Evolutionary conservation across 2,329 filamentous ascomycete species (phyloP), one percentile per base, ranked within the genome.

Genomic region (Trichoderma endophyticum): DNA sequence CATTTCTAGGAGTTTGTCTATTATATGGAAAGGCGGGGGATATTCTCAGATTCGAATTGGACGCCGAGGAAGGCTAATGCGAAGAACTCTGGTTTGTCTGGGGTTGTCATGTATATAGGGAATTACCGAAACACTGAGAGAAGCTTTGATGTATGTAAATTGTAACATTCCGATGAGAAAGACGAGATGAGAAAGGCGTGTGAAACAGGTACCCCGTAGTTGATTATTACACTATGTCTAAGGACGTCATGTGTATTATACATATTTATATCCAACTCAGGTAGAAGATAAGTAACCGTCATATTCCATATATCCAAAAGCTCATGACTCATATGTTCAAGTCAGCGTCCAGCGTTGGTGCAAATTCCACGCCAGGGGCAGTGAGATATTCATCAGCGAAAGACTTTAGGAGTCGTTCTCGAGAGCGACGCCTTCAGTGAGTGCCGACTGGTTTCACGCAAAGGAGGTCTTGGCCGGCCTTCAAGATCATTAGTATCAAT

Each of bases 401-500:
- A 6, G 9, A 48, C 9, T 6, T 48, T 1, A 1, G 39, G 1
- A 43, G 15, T 4, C 39, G 6, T 43, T 8, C 6, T 43, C 34
- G 14, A 36, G 5, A 9, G 9, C 6, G 2, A 60, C 8, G n/a
- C n/a, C n/a, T n/a, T n/a, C n/a, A n/a, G n/a, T n/a, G n/a, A n/a
- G n/a, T n/a, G n/a, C n/a, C n/a, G n/a, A n/a, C n/a, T n/a, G n/a
- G n/a, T n/a, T n/a, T n/a, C n/a, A n/a, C n/a, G n/a, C n/a, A 74
- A n/a, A 74, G 73, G 15, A 74, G 2, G 4, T 0, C 39, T 43
- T 59, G 70, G 30, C 72, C 72, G 34, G 3, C 1, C 72, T 74
- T 26, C 14, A 39, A 26, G 14, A 15, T 26, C 8, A 9, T 70
- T 57, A 63, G 43, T 43, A 21, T 1, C 14, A 3, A 34, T 5